Conservation (phyloP, 169 alveolate species). For the Plasmodium reichenowi region DNA sequence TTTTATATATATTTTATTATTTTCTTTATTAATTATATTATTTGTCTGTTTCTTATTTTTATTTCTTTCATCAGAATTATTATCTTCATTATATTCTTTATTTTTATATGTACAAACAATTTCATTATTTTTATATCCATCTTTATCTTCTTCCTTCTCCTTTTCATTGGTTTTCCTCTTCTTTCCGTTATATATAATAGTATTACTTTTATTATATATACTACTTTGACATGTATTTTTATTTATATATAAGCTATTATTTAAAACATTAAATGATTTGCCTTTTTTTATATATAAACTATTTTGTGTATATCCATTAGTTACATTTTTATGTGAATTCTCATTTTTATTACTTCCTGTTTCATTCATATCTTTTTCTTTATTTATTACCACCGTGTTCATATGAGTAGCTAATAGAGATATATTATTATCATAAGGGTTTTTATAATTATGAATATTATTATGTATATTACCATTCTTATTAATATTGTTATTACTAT, state of each 20-base stretch:
- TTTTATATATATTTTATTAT: not conserved
- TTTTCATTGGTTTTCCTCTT: constrained; percentile 5
- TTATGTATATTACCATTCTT: not conserved
- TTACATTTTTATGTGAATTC: not conserved
- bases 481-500: constrained; percentile 1
- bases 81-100: not conserved
- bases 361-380: constrained; percentile 9
- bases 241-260: not conserved
- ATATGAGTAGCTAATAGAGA: too few species aligned
- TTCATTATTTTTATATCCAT: not conserved
- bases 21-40: not conserved
- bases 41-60: not conserved
- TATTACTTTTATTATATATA: constrained; percentile 29
- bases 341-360: constrained; percentile 10
- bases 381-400: too few species aligned
- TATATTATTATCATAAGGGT: too few species aligned
- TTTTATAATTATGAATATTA: not conserved
- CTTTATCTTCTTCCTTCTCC: not conserved
- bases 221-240: constrained; percentile 18
- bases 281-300: constrained; percentile 26
- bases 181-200: not conserved
- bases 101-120: not conserved
- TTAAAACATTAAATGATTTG: constrained; percentile 7
- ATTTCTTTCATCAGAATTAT: not conserved
- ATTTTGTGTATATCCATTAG: constrained; percentile 27